These are phyloP conservation scores for Rossbeevera mucosa DNA, from an alignment of 768 basidiomycete genomes.

Conservation along the genomic window DNA sequence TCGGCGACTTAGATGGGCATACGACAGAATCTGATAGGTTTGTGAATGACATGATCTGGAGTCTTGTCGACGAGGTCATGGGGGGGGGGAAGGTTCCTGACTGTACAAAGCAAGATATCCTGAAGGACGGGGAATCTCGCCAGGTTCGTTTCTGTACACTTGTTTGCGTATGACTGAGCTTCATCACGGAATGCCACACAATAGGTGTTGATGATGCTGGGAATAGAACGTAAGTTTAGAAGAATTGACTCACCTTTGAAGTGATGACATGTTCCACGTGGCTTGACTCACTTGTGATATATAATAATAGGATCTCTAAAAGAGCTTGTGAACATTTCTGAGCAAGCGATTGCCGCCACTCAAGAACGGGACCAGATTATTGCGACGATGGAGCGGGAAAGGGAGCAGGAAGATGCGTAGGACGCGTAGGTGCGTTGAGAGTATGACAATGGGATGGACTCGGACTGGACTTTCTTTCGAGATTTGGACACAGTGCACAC, in stretches of 20 bases:
- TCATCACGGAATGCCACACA: background rate
- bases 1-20: conserved; percentile 12
- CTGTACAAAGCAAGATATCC: conserved; percentile 35
- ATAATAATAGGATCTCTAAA: conserved; percentile 28
- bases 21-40: conserved; percentile 1
- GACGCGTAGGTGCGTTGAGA: background rate
- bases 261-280: background rate
- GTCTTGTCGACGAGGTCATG: conserved; percentile 40
- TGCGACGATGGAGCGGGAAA: conserved; percentile 5
- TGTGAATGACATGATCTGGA: conserved; percentile 23
- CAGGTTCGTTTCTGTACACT: conserved; percentile 31
- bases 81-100: conserved; percentile 31
- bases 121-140: conserved; percentile 40
- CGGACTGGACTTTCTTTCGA: background rate
- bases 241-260: background rate
- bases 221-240: conserved; percentile 41
- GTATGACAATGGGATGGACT: background rate
- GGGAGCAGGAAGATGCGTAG: conserved; percentile 3
- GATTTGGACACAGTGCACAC: background rate
- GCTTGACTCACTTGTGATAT: background rate
- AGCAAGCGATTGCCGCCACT: conserved; percentile 29
- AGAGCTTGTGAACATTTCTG: conserved; percentile 32
- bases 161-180: background rate
- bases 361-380: conserved; percentile 28
- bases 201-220: conserved; percentile 41